These are phyloP conservation scores for Gossypium trilobum DNA, from an alignment of 441 rosid genomes.

Conservation along the genomic window DNA sequence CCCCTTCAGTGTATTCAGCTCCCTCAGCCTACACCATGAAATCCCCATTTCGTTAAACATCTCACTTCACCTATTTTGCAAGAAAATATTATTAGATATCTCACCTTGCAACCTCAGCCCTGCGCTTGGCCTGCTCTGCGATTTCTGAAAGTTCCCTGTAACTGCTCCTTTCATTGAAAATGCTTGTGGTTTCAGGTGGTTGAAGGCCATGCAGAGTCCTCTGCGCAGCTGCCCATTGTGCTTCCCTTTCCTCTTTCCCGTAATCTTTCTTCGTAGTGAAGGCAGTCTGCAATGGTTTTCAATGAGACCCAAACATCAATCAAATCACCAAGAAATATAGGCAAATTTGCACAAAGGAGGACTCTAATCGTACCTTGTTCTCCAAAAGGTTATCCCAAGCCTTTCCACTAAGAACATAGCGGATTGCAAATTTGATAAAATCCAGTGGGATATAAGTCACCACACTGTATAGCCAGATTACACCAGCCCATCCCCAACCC, in stretches of 20 bases:
- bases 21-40: slow-evolving; percentile 49
- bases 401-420: slow-evolving; percentile 63
- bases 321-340: background rate
- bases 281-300: slow-evolving; percentile 42
- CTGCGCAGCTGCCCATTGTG: slow-evolving; percentile 92
- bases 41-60: background rate
- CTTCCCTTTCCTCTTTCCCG: slow-evolving; percentile 86
- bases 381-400: slow-evolving; percentile 81
- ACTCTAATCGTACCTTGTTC: slow-evolving; percentile 48
- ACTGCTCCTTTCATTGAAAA: slow-evolving; percentile 54
- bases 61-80: background rate
- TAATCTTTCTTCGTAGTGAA: slow-evolving; percentile 91
- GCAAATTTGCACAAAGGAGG: background rate
- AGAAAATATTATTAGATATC: background rate
- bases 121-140: slow-evolving; percentile 81
- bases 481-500: slow-evolving; percentile 97
- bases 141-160: slow-evolving; percentile 78
- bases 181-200: slow-evolving; percentile 41
- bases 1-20: slow-evolving; percentile 57
- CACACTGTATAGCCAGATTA: slow-evolving; percentile 65
- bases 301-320: too few species aligned
- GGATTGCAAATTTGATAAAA: slow-evolving; percentile 56
- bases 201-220: slow-evolving; percentile 92
- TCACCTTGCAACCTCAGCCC: slow-evolving; percentile 88
- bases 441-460: slow-evolving; percentile 71